phyloP scores from a whole-genome alignment of 306 rosid species.

The Fagus sylvatica region DNA sequence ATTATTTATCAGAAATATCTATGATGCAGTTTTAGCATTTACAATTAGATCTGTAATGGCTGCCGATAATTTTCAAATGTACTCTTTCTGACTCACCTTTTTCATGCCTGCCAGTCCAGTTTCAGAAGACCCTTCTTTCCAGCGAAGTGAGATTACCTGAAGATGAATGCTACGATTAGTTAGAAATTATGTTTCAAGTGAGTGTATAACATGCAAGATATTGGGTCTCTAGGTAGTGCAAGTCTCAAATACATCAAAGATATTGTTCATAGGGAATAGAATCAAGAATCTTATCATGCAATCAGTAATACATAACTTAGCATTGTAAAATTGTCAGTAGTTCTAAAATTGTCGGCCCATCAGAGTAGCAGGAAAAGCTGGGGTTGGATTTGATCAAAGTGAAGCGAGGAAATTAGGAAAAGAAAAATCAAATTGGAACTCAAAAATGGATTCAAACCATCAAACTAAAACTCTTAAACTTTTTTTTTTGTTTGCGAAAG shows the following conservation, averaged over 20 bases:
- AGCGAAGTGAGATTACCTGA: slow-evolving; percentile 34
- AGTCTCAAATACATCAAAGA: neutral
- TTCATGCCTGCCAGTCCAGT: slow-evolving; percentile 26
- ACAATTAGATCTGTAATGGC: neutral
- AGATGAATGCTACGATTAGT: neutral
- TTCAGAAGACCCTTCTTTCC: slow-evolving; percentile 32
- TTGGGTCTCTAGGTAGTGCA: neutral
- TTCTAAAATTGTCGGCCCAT: neutral
- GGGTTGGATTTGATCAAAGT: neutral
- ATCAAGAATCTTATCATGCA: neutral
- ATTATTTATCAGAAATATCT: neutral
- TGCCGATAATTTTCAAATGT: neutral
- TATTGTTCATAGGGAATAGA: neutral
- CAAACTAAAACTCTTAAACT: neutral
- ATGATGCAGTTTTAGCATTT: neutral
- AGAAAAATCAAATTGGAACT: neutral
- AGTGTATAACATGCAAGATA: neutral
- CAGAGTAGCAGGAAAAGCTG: neutral
- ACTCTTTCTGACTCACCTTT: slow-evolving; percentile 18
- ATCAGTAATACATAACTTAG: neutral
- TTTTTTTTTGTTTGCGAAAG: neutral
- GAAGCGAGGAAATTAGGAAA: neutral
- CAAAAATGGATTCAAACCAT: neutral
- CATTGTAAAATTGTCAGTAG: too few species aligned
- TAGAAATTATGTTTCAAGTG: neutral